Base-by-base conservation (phyloP, 179 eudicot genomes). In the Vitellaria paradoxa region DNA sequence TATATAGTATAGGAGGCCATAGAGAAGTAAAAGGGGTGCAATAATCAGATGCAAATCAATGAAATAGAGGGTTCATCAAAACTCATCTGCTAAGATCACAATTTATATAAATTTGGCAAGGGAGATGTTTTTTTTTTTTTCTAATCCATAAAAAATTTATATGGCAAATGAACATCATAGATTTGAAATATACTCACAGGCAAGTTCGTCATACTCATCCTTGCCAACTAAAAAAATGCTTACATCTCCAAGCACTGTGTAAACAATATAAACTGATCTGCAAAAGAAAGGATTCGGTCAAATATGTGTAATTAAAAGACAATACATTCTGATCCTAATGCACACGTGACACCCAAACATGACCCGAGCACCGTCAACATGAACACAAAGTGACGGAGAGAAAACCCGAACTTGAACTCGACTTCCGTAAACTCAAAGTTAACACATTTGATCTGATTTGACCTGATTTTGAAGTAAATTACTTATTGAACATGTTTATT, bases 191-290 rank as follows among this genome's bases (percentile, higher is more conserved):
- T 79, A 84, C 99, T 96, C 89, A 96, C 99, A 90, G 70, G 98
- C 91, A 83, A 96, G 97, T 85, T 96, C 99, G 53, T 96, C 99
- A 62, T 96, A 96, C 77, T 88, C 98, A 80, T 96, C 99, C 88
- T 96, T 96, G 87, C 99, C 99, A 66, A 96, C 97, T 67, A 92
- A 89, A 78, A 84, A 94, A 63, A 94, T 81, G 87, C 91, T 91
- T 79, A 96, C 92, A 73, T 92, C 97, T 57, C 98, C 99, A 62
- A 96, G 96, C 84, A 96, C 93, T 12, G 97, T 92, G 88, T 96
- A 96, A 23, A 94, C 98, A 80, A 94, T 72, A 81, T 92, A 94
- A 55, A 96, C 98, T 70, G 99, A 96, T 83, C 99, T 96, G 96
- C 42, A 75, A 65, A 74, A 72, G 70, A 64, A 78, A 76, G 20